These are phyloP conservation scores for Evansstolkia leycettana DNA, from an alignment of 495 filamentous ascomycete species.

Conservation along the genomic window DNA sequence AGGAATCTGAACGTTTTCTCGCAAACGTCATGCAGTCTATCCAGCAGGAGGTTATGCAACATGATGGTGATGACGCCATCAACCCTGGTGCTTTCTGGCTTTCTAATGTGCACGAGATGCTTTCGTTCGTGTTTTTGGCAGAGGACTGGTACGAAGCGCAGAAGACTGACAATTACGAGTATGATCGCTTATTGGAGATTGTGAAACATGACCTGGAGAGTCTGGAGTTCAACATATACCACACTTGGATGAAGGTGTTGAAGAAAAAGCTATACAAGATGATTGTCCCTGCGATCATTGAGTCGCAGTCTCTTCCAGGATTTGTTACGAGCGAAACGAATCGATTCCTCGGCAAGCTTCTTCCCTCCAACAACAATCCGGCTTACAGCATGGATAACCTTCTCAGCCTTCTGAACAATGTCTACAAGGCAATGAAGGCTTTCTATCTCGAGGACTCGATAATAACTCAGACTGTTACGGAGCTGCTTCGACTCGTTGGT, in stretches of 20 bases:
- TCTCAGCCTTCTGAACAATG: slow-evolving; percentile 89
- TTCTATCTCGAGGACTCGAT: slow-evolving; percentile 96
- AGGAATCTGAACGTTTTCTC: slow-evolving; percentile 96
- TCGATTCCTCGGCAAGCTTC: slow-evolving; percentile 91
- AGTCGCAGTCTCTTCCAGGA: slow-evolving; percentile 93
- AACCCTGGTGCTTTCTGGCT: slow-evolving; percentile 98
- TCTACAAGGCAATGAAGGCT: slow-evolving; percentile 95
- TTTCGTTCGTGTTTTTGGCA: slow-evolving; percentile 97
- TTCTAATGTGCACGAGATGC: slow-evolving; percentile 99
- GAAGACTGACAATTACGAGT: slow-evolving; percentile 98
- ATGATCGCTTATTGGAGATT: slow-evolving; percentile 93
- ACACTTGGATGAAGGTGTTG: slow-evolving; percentile 99
- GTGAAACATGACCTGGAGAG: slow-evolving; percentile 98
- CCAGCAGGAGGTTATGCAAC: slow-evolving; percentile 97
- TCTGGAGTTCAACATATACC: slow-evolving; percentile 99
- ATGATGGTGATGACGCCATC: slow-evolving; percentile 93
- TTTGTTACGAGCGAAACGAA: slow-evolving; percentile 98
- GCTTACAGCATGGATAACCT: slow-evolving; percentile 99
- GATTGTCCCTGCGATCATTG: slow-evolving; percentile 98
- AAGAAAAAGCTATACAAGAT: slow-evolving; percentile 99
- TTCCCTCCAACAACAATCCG: slow-evolving; percentile 75
- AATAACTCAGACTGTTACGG: slow-evolving; percentile 87
- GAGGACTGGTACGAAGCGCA: slow-evolving; percentile 99
- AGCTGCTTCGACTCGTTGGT: slow-evolving; percentile 85
- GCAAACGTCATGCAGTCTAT: slow-evolving; percentile 99